These are phyloP conservation scores for Pichia sp. DNA, from an alignment of 1,139 yeast genomes.

Conservation along the genomic window DNA sequence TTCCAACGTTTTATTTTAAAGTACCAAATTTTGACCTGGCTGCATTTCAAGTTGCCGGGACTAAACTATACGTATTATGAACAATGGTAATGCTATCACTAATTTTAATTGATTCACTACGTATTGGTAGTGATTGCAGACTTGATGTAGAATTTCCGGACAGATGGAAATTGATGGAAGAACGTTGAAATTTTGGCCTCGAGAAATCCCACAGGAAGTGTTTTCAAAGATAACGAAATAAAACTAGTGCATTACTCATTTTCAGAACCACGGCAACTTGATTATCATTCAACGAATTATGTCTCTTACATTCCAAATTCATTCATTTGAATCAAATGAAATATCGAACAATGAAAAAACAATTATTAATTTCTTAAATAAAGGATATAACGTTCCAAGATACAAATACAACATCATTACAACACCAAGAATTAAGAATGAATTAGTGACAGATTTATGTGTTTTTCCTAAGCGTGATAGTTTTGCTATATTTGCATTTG, in stretches of 20 bases:
- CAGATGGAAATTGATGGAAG: no score
- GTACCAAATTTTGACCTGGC: no score
- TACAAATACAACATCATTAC: constrained; percentile 38
- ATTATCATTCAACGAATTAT: not conserved
- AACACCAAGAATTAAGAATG: constrained; percentile 37
- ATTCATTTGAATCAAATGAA: constrained; percentile 7
- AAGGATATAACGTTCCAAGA: constrained; percentile 44
- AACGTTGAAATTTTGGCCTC: no score
- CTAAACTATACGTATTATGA: no score
- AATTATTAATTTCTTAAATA: constrained; percentile 31
- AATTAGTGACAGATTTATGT: constrained; percentile 32
- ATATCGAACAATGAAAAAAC: constrained; percentile 12
- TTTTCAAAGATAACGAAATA: not conserved
- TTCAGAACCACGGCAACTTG: not conserved
- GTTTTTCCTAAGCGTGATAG: constrained; percentile 15
- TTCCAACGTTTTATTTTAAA: no score
- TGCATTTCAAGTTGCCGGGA: no score
- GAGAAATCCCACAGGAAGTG: no score
- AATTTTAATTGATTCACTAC: no score
- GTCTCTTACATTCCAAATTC: constrained; percentile 1
- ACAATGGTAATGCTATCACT: no score
- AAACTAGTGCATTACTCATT: not conserved
- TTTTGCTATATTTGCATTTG: constrained; percentile 17
- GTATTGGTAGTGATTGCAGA: no score
- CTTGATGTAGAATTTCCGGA: no score